Evolutionary conservation across 805 yeast species (phyloP).

Genomic region (Metschnikowia santaceciliae): DNA sequence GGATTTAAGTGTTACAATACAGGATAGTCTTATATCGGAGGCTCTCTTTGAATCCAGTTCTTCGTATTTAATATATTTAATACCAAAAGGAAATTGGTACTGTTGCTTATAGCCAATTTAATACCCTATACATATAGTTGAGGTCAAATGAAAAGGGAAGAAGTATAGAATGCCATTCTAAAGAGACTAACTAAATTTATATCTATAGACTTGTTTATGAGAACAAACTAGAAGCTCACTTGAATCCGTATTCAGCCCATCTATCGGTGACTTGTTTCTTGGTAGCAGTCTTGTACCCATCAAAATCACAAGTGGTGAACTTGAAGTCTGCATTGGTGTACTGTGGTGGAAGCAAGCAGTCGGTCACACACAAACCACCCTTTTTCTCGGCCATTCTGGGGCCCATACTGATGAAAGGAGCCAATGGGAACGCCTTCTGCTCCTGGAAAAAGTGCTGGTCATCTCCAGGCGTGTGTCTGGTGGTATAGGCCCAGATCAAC

Average conservation of each 20-base stretch:
- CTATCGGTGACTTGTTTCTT: neutral
- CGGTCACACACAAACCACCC: conserved; percentile 24
- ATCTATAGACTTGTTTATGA: too few species aligned
- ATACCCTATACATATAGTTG: too few species aligned
- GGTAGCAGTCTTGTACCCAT: neutral
- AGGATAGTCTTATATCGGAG: too few species aligned
- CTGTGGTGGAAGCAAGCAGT: conserved; percentile 20
- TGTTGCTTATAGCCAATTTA: too few species aligned
- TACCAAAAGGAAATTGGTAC: too few species aligned
- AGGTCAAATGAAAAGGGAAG: neutral
- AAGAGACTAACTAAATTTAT: too few species aligned
- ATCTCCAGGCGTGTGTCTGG: conserved; percentile 23
- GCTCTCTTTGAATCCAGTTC: too few species aligned
- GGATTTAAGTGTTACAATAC: too few species aligned
- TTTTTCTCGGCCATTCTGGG: conserved; percentile 12
- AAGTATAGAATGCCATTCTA: neutral
- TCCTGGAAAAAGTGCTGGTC: conserved; percentile 19
- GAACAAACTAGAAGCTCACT: neutral
- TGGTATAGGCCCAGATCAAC: conserved; percentile 24
- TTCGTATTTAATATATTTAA: too few species aligned
- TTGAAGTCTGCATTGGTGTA: conserved; percentile 10
- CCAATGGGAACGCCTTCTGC: conserved; percentile 18
- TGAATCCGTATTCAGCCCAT: neutral
- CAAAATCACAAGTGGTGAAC: conserved; percentile 19
- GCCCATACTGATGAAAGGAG: conserved; percentile 20